Evolutionary conservation across 1,284 basidiomycete species (phyloP).

Genomic region (Omphalotus olearius): DNA sequence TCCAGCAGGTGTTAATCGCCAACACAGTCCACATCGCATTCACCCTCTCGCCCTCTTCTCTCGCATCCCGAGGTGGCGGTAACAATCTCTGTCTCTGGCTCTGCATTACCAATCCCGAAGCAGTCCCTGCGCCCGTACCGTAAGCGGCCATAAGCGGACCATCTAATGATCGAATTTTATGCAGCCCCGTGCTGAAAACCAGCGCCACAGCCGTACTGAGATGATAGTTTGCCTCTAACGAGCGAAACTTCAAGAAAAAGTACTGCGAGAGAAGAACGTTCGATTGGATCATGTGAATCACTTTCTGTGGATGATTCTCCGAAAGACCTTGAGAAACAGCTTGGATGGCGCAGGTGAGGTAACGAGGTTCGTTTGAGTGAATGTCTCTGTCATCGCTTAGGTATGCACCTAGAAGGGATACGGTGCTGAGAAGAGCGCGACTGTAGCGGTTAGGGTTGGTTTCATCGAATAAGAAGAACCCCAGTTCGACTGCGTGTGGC

Average conservation of each 20-base stretch:
- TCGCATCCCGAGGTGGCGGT: background rate
- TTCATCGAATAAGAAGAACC: constrained; percentile 33
- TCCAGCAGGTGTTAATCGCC: constrained; percentile 13
- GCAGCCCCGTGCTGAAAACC: constrained; percentile 10
- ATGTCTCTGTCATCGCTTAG: background rate
- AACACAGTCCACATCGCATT: constrained; percentile 16
- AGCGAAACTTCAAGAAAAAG: constrained; percentile 5
- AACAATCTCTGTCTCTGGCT: background rate
- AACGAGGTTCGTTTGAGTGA: background rate
- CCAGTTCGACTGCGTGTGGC: constrained; percentile 27
- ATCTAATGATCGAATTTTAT: constrained; percentile 9
- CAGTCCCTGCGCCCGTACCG: too few relatives aligned
- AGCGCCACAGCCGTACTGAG: constrained; percentile 12
- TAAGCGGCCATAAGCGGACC: background rate
- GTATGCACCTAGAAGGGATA: constrained; percentile 6
- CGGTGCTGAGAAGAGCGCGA: constrained; percentile 2
- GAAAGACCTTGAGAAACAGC: constrained; percentile 6
- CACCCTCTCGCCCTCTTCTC: constrained; percentile 12
- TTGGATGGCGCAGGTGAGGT: constrained; percentile 5
- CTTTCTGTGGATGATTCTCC: constrained; percentile 3
- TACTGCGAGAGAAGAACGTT: constrained; percentile 11
- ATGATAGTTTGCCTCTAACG: constrained; percentile 12
- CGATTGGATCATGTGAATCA: constrained; percentile 13
- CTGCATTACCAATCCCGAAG: background rate
- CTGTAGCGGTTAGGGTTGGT: background rate